Percentiles rank a stretch among this genome's conserved stretches.
Conservation (phyloP, 352 stramenopile genomes). For the Globisporangium iwayamae region DNA sequence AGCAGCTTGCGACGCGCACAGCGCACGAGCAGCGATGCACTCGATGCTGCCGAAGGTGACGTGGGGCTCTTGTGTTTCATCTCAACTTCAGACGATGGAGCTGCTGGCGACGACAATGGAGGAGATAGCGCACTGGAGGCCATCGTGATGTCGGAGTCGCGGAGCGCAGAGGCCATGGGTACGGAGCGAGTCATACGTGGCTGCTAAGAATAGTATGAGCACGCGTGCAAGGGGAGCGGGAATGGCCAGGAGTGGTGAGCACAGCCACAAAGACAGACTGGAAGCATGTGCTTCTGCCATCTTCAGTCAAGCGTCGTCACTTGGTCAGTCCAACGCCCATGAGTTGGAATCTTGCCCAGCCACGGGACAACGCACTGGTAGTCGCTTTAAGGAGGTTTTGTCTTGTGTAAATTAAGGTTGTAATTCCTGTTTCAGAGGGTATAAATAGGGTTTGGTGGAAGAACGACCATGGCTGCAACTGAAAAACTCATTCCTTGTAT, state of each 20-base stretch:
- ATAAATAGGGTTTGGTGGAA: neutral
- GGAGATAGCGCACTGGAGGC: neutral
- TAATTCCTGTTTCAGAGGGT: neutral
- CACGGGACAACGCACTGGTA: neutral
- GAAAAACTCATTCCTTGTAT: neutral
- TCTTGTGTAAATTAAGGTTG: neutral
- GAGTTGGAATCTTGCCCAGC: neutral
- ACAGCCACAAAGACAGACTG: neutral
- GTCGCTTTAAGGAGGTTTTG: neutral
- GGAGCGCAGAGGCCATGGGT: neutral
- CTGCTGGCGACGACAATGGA: neutral
- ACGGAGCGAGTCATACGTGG: neutral
- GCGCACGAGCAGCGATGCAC: neutral
- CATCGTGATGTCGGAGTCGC: neutral
- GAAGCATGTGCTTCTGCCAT: neutral
- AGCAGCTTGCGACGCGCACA: slow-evolving; percentile 6
- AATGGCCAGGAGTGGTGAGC: neutral
- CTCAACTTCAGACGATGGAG: neutral
- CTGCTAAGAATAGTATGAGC: neutral
- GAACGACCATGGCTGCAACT: neutral
- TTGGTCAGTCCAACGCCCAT: too few relatives aligned
- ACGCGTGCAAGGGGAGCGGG: too few relatives aligned
- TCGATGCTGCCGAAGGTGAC: too few relatives aligned
- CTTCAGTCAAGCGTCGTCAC: too few relatives aligned
- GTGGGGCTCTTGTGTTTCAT: neutral